These are phyloP conservation scores for Chaetoceros tenuissimus DNA, from an alignment of 108 stramenopile species.

Conservation along the genomic window DNA sequence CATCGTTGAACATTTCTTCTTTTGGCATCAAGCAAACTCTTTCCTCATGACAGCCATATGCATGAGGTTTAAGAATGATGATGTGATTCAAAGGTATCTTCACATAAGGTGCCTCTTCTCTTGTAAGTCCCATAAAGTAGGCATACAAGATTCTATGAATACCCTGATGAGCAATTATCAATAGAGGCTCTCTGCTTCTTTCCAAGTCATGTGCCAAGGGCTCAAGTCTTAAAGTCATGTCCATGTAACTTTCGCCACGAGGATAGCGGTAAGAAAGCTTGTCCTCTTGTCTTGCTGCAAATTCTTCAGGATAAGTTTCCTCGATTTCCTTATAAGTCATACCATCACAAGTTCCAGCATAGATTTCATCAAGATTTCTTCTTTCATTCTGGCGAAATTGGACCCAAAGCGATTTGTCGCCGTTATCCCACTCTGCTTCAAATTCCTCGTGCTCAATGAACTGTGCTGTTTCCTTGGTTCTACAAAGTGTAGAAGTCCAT, in stretches of 20 bases:
- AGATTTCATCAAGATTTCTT: constrained; percentile 90
- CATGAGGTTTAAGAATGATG: constrained; percentile 92
- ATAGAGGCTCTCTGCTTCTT: constrained; percentile 91
- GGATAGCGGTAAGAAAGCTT: constrained; percentile 91
- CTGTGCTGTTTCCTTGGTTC: constrained; percentile 95
- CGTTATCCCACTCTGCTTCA: constrained; percentile 64
- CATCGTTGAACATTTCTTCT: constrained; percentile 84
- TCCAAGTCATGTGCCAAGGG: constrained; percentile 97
- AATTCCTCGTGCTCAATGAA: constrained; percentile 69
- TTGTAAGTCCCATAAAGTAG: constrained; percentile 95
- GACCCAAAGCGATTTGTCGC: constrained; percentile 72
- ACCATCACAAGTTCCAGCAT: constrained; percentile 91
- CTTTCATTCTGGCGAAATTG: constrained; percentile 74
- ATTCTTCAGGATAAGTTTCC: constrained; percentile 91
- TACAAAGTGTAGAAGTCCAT: constrained; percentile 92
- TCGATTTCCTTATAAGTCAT: constrained; percentile 96
- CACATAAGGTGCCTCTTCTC: constrained; percentile 95
- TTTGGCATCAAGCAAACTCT: constrained; percentile 82
- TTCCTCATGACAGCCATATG: constrained; percentile 93
- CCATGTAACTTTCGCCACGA: constrained; percentile 96
- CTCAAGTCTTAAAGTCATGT: constrained; percentile 95
- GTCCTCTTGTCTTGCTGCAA: constrained; percentile 80
- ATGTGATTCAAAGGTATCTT: constrained; percentile 96
- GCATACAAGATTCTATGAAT: constrained; percentile 96
- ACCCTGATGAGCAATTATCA: constrained; percentile 96